Evolutionary conservation across 2,329 filamentous ascomycete species (phyloP), one percentile per base, ranked within the genome.

Genomic region (Beauveria pseudobassiana): DNA sequence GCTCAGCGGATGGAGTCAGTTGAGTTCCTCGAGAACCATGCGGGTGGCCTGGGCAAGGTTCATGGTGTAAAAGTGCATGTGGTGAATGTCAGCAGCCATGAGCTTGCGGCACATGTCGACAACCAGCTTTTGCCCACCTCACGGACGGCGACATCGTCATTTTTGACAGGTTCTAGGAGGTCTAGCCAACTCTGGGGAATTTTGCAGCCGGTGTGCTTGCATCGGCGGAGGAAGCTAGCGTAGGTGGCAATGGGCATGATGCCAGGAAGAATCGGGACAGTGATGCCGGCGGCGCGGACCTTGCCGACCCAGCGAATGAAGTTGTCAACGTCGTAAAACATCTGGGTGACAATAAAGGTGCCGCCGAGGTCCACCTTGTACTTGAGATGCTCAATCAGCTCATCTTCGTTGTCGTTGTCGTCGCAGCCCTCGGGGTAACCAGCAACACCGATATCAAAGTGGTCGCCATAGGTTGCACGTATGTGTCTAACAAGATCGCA

Each of bases 51-150:
- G 91, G 12, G 92, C 93, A 22, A 99, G 82, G 76, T 99, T 99
- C 95, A 99, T 99, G 64, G 95, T 99, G 79, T 99, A 99, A 76
- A 99, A 99, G 76, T 99, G 95, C 66, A 99, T 76, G 72, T 97
- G 92, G 65, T 86, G 82, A 67, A 97, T 91, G 46, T 93, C 95
- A 42, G 86, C 87, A 63, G 87, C 85, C 62, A 98, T 80, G 63
- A 99, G 85, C 76, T 88, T 91, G 63, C 88, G 87, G 75, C 95
- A 99, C 86, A 99, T 87, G 50, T 96, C 85, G 24, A 92, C 90
- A 20, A 99, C 88, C 24, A 99, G 81, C 16, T 83, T 86, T 92
- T 95, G 59, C 95, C 95, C 61, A 96, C 86, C 66, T 96, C 90
- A 73, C 93, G 86, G 38, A 98, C 95, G 55, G 91, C 91, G 26